phyloP scores from a whole-genome alignment of 1,284 basidiomycete genomes.

The Ceratobasidium sp. region DNA sequence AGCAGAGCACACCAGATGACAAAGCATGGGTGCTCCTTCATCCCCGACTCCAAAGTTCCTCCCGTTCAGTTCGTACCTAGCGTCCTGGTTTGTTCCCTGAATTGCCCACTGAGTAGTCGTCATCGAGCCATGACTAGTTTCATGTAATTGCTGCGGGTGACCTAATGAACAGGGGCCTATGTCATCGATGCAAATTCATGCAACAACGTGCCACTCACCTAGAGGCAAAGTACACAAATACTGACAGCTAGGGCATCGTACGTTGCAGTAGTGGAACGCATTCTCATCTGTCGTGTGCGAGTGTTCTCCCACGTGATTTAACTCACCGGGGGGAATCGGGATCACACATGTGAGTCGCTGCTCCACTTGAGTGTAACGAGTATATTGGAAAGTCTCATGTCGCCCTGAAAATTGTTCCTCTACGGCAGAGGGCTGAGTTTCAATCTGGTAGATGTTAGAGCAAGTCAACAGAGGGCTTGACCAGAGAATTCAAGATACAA shows the following conservation, averaged over 20 bases:
- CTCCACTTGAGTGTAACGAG: constrained; percentile 48
- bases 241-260: constrained; percentile 61
- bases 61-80: constrained; percentile 59
- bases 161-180: constrained; percentile 52
- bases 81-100: constrained; percentile 57
- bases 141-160: constrained; percentile 64
- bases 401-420: constrained; percentile 61
- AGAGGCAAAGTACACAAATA: constrained; percentile 65
- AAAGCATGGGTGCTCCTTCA: constrained; percentile 68
- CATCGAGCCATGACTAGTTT: constrained; percentile 70
- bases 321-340: constrained; percentile 55
- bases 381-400: constrained; percentile 56
- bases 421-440: constrained; percentile 62
- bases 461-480: constrained; percentile 2
- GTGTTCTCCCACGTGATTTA: constrained; percentile 57
- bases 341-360: constrained; percentile 60
- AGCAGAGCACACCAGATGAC: constrained; percentile 61
- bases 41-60: constrained; percentile 62
- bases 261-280: constrained; percentile 61
- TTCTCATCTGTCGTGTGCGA: constrained; percentile 55
- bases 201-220: constrained; percentile 50
- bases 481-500: neutral
- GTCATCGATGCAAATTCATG: too few species aligned
- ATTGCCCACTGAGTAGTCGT: constrained; percentile 62
- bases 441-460: constrained; percentile 62